Evolutionary conservation across 1,284 basidiomycete genomes (phyloP), one percentile per base, ranked within the genome.

Genomic region (Boletus austroedulis): DNA sequence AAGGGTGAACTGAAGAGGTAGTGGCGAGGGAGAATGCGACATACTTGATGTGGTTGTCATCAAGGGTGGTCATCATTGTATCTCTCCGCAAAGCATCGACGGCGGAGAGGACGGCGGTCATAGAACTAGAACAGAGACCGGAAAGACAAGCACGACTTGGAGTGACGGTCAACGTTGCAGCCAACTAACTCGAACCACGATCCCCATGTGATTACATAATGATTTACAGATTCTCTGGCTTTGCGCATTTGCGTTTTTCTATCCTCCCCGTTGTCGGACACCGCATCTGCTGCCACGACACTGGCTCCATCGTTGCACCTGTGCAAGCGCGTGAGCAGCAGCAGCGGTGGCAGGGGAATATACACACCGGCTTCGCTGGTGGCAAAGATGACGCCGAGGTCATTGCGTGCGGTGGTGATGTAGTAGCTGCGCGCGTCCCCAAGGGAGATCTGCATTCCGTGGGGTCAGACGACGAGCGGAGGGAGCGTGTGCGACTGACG

Each of bases 351-450:
- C 17, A 12, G 43, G 40, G 19, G 23, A 54, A 44, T 48, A 31
- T 38, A 72, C 76, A 71, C 65, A 85, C 90, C 89, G 57, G 87
- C 85, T 73, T 91, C 88, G 71, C 89, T 91, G 6, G 87, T 89
- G 12, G 92, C 92, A 71, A 91, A 93, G 53, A 94, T 87, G 15
- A 96, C 94, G 3, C 97, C 96, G 4, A 98, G 83, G 65, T 96
- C 90, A 73, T 98, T 98, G 44, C 91, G 82, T 8, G 94, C 95
- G 6, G 97, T 99, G 0, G 94, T 94, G 36, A 98, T 82, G 76
- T 95, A 97, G 76, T 98, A 98, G 66, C 89, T 94, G 54, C 92
- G 82, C 24, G 92, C 89, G 76, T 96, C 94, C n/a, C 94, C 93
- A 34, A 96, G 79, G 17, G 93, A 96, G 53, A 95, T 90, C 94